Base-by-base conservation (phyloP, 78 protist genomes). In the Creolimax fragrantissima region DNA sequence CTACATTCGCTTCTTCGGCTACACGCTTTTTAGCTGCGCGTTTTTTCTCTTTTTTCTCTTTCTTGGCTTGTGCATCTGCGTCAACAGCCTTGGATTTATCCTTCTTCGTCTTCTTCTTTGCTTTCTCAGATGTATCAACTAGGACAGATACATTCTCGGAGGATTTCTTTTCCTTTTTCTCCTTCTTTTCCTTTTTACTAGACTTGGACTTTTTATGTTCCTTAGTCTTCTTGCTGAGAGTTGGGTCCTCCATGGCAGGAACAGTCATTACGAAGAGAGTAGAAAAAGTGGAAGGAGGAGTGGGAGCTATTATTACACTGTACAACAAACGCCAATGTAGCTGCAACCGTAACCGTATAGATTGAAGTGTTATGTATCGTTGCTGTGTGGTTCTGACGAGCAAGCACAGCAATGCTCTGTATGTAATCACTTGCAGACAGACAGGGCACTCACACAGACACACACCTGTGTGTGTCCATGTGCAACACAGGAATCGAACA, bases 91-190 rank as follows among this genome's bases (percentile, higher is more conserved):
- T 44, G 81, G 39, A 11, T 39, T 88, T 88, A 41, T 89, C 42
- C 58, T 58, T 89, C 36, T 89, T 89, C 66, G n/a, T 35, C 41
- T 58, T 66, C 84, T 89, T 89, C 74, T 89, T 35, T 11, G 37
- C 36, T 35, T 41, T 89, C 84, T 89, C 42, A 35, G n/a, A 41
- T 41, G 43, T 41, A 3, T 47, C 89, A n/a, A 42, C 84, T 17
- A 24, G 2, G 11, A 24, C 85, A 0, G 85, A n/a, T 84, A 42
- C 88, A 42, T 0, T 11, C 17, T 42, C 17, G 24, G 88, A 41
- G 11, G 45, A 17, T 32, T 17, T 58, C 74, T 58, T 24, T 58
- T 17, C 11, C 39, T 17, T 58, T 24, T 58, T 58, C 39, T 58
- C 74, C 24, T 58, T 58, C 74, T 58, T 58, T 24, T 58, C 74